phyloP scores from a whole-genome alignment of 106 monocot genomes.

The Ottelia alismoides region DNA sequence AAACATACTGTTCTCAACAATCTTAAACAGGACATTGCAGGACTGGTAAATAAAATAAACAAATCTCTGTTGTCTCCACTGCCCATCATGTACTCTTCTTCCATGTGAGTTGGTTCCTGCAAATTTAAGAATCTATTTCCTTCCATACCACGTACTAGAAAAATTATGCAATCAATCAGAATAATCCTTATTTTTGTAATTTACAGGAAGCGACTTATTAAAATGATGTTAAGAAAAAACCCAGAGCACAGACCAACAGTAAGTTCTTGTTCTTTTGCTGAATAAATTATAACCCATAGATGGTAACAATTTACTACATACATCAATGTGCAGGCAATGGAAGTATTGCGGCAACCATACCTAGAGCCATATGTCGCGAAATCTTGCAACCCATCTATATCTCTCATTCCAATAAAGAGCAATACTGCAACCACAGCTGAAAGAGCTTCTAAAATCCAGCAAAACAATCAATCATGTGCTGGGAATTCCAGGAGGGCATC shows the following conservation, averaged over 20 bases:
- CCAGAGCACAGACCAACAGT: slow-evolving; percentile 90
- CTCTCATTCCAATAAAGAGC: slow-evolving; percentile 64
- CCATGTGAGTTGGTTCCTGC: slow-evolving; percentile 31
- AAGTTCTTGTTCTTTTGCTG: slow-evolving; percentile 9
- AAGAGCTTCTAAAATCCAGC: slow-evolving; percentile 22
- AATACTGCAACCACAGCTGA: slow-evolving; percentile 16
- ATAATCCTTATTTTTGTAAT: slow-evolving; percentile 2
- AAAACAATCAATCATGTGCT: slow-evolving; percentile 1
- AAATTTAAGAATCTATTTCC: neutral
- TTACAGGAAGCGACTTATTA: slow-evolving; percentile 75
- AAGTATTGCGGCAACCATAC: slow-evolving; percentile 47
- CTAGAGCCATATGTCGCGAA: slow-evolving; percentile 66
- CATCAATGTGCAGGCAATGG: slow-evolving; percentile 50
- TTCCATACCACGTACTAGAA: neutral
- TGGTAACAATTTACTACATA: too few species aligned
- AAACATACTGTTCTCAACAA: neutral
- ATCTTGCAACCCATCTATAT: slow-evolving; percentile 46
- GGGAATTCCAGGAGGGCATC: slow-evolving; percentile 1
- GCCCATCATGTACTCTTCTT: slow-evolving; percentile 60
- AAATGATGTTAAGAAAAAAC: slow-evolving; percentile 85
- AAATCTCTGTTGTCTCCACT: slow-evolving; percentile 71
- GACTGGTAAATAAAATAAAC: slow-evolving; percentile 82
- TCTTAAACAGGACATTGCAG: slow-evolving; percentile 59
- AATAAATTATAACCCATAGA: neutral
- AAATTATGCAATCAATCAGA: neutral